These are phyloP conservation scores for Babesia ovis DNA, from an alignment of 169 alveolate genomes.

Conservation along the genomic window DNA sequence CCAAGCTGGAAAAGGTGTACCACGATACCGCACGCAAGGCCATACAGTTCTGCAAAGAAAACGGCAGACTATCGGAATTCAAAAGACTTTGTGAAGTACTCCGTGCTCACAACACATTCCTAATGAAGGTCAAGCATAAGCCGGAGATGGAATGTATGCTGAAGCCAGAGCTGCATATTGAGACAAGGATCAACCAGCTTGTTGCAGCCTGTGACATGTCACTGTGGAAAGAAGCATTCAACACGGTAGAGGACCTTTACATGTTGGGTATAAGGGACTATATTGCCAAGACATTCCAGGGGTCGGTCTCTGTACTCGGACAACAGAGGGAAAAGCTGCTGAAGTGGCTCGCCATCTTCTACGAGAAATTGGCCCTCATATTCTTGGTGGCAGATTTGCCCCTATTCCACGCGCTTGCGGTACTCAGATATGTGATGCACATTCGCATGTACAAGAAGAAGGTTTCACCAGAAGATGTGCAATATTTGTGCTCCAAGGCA, in stretches of 20 bases:
- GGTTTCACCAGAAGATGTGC: conserved; percentile 77
- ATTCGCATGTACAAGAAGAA: conserved; percentile 82
- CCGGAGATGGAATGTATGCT: conserved; percentile 83
- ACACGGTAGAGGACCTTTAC: conserved; percentile 92
- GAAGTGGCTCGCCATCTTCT: conserved; percentile 88
- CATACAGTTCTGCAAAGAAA: conserved; percentile 89
- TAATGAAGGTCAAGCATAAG: conserved; percentile 84
- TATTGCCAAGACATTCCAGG: conserved; percentile 69
- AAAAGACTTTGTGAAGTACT: conserved; percentile 92
- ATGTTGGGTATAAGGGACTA: conserved; percentile 80
- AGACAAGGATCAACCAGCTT: conserved; percentile 89
- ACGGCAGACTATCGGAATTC: conserved; percentile 91
- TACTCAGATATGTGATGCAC: conserved; percentile 81
- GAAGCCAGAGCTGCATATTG: conserved; percentile 85
- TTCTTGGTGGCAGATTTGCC: conserved; percentile 91
- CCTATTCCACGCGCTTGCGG: conserved; percentile 92
- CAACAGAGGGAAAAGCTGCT: conserved; percentile 79
- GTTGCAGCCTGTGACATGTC: conserved; percentile 90
- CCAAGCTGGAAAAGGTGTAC: conserved; percentile 92
- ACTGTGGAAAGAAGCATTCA: conserved; percentile 94
- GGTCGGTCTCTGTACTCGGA: conserved; percentile 57
- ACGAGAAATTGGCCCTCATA: conserved; percentile 87
- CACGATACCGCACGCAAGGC: conserved; percentile 93
- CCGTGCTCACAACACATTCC: conserved; percentile 87
- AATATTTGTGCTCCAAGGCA: conserved; percentile 79